Conservation (phyloP, 805 yeast species). For the Candida montana region DNA sequence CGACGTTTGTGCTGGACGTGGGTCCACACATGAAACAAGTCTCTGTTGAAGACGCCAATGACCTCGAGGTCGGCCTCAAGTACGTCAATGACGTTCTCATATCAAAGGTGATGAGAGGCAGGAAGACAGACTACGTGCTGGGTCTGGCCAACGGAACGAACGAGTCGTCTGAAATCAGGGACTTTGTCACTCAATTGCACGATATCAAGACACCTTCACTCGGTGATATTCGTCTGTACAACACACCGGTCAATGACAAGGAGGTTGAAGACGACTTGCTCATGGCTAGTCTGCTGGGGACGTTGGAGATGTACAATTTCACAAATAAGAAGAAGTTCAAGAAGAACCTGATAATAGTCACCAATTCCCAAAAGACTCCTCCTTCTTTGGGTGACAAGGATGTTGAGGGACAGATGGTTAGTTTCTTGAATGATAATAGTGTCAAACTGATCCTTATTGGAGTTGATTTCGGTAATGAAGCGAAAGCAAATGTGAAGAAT, state of each 20-base stretch:
- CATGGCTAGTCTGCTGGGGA: constrained; percentile 8
- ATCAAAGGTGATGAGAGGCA: constrained; percentile 20
- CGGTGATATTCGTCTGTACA: constrained; percentile 3
- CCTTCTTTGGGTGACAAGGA: constrained; percentile 13
- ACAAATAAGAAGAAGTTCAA: constrained; percentile 20
- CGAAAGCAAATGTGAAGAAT: neutral
- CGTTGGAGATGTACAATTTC: constrained; percentile 9
- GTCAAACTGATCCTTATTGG: constrained; percentile 18
- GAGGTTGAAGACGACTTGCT: constrained; percentile 4
- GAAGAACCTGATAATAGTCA: constrained; percentile 21
- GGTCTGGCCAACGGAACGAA: constrained; percentile 24
- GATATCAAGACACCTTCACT: constrained; percentile 4
- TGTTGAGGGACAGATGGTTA: constrained; percentile 4
- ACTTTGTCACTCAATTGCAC: constrained; percentile 6
- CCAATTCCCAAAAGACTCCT: constrained; percentile 15
- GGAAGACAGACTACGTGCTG: constrained; percentile 37
- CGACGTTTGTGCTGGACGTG: constrained; percentile 42
- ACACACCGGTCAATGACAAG: constrained; percentile 1
- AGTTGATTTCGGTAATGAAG: constrained; percentile 15
- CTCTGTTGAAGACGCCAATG: constrained; percentile 25
- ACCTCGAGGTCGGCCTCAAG: constrained; percentile 32
- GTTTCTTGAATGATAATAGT: constrained; percentile 8
- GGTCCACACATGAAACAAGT: constrained; percentile 34
- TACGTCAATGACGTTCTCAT: constrained; percentile 39
- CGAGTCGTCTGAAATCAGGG: constrained; percentile 6